Evolutionary conservation across 805 yeast genomes (phyloP).

Genomic region (Kodamaea laetipori): DNA sequence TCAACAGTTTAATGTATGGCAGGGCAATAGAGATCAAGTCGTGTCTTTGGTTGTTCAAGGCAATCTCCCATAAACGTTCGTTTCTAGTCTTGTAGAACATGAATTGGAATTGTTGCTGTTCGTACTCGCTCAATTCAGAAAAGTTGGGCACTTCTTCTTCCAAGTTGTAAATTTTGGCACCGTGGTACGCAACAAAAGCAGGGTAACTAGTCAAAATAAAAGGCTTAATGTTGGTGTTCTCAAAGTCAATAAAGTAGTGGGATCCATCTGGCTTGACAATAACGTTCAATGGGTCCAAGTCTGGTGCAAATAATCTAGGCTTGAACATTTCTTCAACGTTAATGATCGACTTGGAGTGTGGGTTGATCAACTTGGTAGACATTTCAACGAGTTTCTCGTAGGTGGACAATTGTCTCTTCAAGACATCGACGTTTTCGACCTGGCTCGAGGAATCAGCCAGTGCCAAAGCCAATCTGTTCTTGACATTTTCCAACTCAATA

Average conservation of each 20-base stretch:
- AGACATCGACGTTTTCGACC: slow-evolving; percentile 42
- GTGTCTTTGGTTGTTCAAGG: slow-evolving; percentile 63
- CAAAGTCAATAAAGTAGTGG: slow-evolving; percentile 75
- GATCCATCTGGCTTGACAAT: slow-evolving; percentile 41
- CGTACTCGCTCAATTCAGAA: slow-evolving; percentile 65
- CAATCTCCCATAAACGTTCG: slow-evolving; percentile 84
- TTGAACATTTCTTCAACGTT: slow-evolving; percentile 61
- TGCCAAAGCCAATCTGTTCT: slow-evolving; percentile 53
- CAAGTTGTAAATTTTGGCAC: slow-evolving; percentile 80
- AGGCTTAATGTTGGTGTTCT: slow-evolving; percentile 79
- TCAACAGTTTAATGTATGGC: slow-evolving; percentile 77
- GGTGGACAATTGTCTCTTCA: slow-evolving; percentile 56
- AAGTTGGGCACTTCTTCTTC: slow-evolving; percentile 74
- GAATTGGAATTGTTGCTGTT: slow-evolving; percentile 78
- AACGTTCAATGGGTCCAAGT: slow-evolving; percentile 89
- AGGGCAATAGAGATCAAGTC: slow-evolving; percentile 77
- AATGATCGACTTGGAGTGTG: slow-evolving; percentile 57
- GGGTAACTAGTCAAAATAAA: slow-evolving; percentile 79
- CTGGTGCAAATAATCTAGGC: slow-evolving; percentile 79
- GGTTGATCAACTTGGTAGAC: slow-evolving; percentile 60
- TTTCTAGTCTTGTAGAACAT: slow-evolving; percentile 90
- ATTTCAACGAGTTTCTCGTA: slow-evolving; percentile 61
- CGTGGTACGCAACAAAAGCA: slow-evolving; percentile 79
- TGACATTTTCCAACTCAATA: slow-evolving; percentile 64
- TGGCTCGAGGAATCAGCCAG: slow-evolving; percentile 54